Evolutionary conservation across 352 stramenopile genomes (phyloP).

Genomic region (Pythium myriotylum): DNA sequence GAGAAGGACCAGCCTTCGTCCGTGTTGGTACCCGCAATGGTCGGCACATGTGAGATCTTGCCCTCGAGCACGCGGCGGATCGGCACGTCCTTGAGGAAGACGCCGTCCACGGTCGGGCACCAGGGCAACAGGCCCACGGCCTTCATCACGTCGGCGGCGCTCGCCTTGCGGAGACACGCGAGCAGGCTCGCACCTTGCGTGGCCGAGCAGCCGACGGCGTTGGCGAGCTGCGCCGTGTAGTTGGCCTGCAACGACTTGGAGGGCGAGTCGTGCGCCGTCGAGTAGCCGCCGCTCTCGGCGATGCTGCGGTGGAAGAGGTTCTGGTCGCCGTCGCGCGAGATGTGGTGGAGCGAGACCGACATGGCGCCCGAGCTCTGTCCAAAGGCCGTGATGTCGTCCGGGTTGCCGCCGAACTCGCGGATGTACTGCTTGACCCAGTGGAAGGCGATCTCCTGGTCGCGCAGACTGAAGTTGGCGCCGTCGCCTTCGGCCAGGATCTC

Average conservation of each 20-base stretch:
- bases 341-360: not conserved
- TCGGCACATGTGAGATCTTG: not conserved
- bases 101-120: constrained; percentile 2
- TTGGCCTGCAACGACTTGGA: not conserved
- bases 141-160: not conserved
- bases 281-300: constrained; percentile 2
- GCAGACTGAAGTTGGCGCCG: too few species aligned
- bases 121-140: constrained; percentile 1
- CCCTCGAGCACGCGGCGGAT: not conserved
- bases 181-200: too few species aligned
- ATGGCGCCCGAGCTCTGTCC: constrained; percentile 7
- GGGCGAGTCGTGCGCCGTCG: not conserved
- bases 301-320: constrained; percentile 6
- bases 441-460: too few species aligned
- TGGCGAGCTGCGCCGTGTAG: not conserved
- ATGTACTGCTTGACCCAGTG: too few species aligned
- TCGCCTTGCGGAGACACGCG: too few species aligned
- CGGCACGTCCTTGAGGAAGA: not conserved
- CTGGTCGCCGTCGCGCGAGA: constrained; percentile 3
- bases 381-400: too few species aligned
- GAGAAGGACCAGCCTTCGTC: constrained; percentile 11
- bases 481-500: too few species aligned
- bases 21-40: constrained; percentile 14
- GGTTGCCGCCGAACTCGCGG: too few species aligned
- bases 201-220: constrained; percentile 1